Percentiles rank a stretch among this genome's conserved stretches.
phyloP scores from a whole-genome alignment of 2,329 filamentous ascomycete genomes.

The Phialophora chinensis region DNA sequence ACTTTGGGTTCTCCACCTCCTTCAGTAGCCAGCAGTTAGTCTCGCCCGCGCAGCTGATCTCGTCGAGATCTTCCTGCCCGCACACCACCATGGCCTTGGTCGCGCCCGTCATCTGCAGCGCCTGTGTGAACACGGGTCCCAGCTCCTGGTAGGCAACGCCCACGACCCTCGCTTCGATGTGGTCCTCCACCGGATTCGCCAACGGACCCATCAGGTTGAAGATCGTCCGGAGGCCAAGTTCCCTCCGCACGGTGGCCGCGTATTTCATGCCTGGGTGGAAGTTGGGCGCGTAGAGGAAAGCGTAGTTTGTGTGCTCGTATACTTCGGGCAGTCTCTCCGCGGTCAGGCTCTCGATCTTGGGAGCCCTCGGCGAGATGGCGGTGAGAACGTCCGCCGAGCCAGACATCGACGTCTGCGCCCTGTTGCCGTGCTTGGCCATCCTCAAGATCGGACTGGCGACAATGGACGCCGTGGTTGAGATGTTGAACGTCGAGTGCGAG shows the following conservation, averaged over 20 bases:
- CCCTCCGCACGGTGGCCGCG: constrained; percentile 81
- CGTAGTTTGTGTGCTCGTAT: constrained; percentile 84
- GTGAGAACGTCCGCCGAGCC: constrained; percentile 91
- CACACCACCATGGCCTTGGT: constrained; percentile 90
- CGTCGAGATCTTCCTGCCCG: constrained; percentile 92
- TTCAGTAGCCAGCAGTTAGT: constrained; percentile 87
- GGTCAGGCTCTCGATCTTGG: constrained; percentile 74
- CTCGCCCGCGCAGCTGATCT: constrained; percentile 86
- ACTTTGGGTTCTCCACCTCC: constrained; percentile 56
- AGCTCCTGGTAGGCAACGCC: constrained; percentile 88
- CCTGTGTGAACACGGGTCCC: constrained; percentile 86
- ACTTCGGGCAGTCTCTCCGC: constrained; percentile 73
- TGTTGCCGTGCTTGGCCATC: constrained; percentile 94
- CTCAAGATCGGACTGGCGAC: constrained; percentile 83
- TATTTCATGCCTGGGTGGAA: constrained; percentile 96
- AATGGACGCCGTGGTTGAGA: constrained; percentile 93
- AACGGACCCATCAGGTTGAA: constrained; percentile 96
- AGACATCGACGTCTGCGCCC: constrained; percentile 91
- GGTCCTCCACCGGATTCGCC: constrained; percentile 84
- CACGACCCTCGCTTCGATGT: constrained; percentile 88
- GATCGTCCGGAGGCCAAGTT: constrained; percentile 92
- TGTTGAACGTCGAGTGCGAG: constrained; percentile 97
- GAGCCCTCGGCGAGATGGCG: constrained; percentile 72
- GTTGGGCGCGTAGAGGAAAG: constrained; percentile 92
- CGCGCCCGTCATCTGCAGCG: constrained; percentile 74